These are phyloP conservation scores for Lepidium campestre DNA, from an alignment of 441 rosid species.

Conservation along the genomic window DNA sequence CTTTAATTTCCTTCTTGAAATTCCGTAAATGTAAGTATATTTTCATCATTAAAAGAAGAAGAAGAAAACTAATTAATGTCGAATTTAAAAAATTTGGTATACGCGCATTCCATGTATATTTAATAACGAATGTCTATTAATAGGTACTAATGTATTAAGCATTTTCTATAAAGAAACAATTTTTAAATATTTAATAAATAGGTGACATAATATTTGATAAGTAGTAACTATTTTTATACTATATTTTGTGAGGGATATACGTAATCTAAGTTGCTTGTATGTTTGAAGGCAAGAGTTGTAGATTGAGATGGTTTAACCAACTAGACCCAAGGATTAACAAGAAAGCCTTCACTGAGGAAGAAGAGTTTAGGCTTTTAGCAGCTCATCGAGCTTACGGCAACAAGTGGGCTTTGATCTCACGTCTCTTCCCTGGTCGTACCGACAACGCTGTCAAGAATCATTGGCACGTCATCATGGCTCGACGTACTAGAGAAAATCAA, in stretches of 20 bases:
- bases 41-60: neutral
- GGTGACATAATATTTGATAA: conserved; percentile 4
- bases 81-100: neutral
- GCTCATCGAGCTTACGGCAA: conserved; percentile 75
- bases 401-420: conserved; percentile 97
- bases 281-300: conserved; percentile 82
- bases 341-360: conserved; percentile 76
- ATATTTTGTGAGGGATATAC: neutral
- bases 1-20: too few species aligned
- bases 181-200: neutral
- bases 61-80: neutral
- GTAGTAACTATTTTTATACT: neutral
- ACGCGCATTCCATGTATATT: neutral
- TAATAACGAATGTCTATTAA: too few species aligned
- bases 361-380: conserved; percentile 66
- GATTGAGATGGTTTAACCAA: conserved; percentile 98
- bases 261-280: neutral
- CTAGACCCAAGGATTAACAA: conserved; percentile 91
- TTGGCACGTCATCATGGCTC: conserved; percentile 97
- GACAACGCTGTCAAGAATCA: conserved; percentile 98
- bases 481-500: conserved; percentile 55
- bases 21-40: neutral
- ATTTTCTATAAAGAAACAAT: neutral
- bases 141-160: neutral
- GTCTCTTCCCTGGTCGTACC: conserved; percentile 87